phyloP scores from a whole-genome alignment of 331 rosid genomes.

The Rosa hybrid region DNA sequence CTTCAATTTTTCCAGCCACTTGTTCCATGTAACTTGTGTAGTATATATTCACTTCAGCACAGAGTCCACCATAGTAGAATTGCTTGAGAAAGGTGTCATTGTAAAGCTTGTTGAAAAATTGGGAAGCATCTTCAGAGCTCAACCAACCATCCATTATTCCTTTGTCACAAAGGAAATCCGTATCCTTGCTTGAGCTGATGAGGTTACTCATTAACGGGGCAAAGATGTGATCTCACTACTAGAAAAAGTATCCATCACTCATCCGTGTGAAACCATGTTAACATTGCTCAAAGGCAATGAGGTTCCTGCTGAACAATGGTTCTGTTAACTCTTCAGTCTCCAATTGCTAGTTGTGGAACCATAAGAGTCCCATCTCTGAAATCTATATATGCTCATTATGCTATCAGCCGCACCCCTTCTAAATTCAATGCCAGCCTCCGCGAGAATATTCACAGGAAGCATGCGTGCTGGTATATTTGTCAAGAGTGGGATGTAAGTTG shows the following conservation, averaged over 20 bases:
- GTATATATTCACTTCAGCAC: not conserved
- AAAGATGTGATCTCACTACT: conserved; percentile 2
- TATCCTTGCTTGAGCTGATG: conserved; percentile 1
- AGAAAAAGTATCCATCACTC: too few species aligned
- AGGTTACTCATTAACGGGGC: not conserved
- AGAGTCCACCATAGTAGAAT: not conserved
- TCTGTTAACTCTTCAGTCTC: not conserved
- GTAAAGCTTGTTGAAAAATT: conserved; percentile 6
- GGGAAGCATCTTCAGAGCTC: not conserved
- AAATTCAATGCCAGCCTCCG: conserved; percentile 3
- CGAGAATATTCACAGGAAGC: not conserved
- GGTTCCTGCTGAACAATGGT: not conserved
- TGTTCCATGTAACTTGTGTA: not conserved
- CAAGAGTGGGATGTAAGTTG: too few species aligned
- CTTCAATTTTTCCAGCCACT: conserved; percentile 1
- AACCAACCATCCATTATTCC: not conserved
- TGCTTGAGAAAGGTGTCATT: not conserved
- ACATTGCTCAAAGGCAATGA: conserved; percentile 23
- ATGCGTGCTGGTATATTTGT: too few species aligned
- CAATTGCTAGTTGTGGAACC: not conserved
- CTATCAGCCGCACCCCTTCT: not conserved
- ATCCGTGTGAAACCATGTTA: too few species aligned
- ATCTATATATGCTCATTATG: not conserved
- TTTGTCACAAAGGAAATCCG: not conserved
- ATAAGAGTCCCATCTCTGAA: not conserved